A percentile compares a stretch with the other conserved stretches of the same genome.
phyloP scores from a whole-genome alignment of 306 rosid species.

The Potentilla sterilis region DNA sequence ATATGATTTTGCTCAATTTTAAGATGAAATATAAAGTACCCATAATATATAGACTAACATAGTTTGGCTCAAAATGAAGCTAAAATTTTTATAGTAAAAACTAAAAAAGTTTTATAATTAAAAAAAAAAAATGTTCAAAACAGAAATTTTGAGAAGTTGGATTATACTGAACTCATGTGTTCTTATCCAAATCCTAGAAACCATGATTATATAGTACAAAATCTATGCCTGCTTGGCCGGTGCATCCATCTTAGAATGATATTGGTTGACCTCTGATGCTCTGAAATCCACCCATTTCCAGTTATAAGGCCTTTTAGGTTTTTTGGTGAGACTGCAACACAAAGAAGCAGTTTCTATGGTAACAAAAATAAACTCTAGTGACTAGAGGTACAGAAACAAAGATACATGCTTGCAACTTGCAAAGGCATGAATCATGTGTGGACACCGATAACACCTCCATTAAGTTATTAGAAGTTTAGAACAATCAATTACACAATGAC shows the following conservation, averaged over 20 bases:
- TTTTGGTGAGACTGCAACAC: background rate
- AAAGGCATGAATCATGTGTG: background rate
- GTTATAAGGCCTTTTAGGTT: background rate
- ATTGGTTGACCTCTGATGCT: background rate
- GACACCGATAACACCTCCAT: background rate
- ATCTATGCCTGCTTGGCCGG: constrained; percentile 1
- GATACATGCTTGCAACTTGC: background rate
- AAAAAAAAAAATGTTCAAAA: too few species aligned
- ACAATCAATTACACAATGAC: background rate
- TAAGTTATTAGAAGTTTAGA: background rate
- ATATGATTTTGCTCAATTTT: too few species aligned
- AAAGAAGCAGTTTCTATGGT: constrained; percentile 15
- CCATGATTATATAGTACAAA: too few species aligned
- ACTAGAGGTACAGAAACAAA: background rate
- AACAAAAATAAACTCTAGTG: background rate
- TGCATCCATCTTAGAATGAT: constrained; percentile 11
- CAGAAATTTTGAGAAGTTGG: background rate
- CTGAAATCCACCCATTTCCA: constrained; percentile 6
- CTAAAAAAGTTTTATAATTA: too few species aligned
- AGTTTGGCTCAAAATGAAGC: background rate
- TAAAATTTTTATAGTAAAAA: too few species aligned
- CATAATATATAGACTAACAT: background rate
- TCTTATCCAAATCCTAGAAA: too few species aligned
- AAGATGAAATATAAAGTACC: too few species aligned
- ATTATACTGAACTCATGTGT: background rate